Evolutionary conservation across 345 rosid genomes (phyloP).

Genomic region (Ceriops decandra): DNA sequence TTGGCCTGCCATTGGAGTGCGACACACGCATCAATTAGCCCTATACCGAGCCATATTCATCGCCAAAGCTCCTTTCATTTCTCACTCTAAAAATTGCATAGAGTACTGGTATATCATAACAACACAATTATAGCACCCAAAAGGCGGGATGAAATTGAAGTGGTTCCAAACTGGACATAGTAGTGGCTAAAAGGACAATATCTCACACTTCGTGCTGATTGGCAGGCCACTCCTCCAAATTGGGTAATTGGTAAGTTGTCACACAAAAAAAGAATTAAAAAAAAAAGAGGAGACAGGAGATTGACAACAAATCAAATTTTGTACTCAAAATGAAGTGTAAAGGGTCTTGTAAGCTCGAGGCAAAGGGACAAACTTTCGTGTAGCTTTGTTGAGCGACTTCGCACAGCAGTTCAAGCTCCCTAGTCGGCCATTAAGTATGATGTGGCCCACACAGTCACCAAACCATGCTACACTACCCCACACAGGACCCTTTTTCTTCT

Average conservation of each 20-base stretch:
- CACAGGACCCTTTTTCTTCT: neutral
- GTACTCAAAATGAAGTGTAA: neutral
- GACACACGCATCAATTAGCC: constrained; percentile 1
- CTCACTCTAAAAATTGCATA: neutral
- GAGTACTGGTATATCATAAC: neutral
- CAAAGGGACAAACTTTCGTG: constrained; percentile 23
- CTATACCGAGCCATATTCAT: neutral
- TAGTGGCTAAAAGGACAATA: neutral
- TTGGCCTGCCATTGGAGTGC: neutral
- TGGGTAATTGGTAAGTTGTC: neutral
- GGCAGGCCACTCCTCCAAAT: constrained; percentile 8
- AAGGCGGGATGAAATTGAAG: too few relatives aligned
- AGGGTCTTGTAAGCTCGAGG: neutral
- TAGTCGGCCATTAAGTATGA: constrained; percentile 23
- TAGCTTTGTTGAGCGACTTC: constrained; percentile 15
- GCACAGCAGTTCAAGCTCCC: constrained; percentile 9
- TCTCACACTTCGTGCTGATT: neutral
- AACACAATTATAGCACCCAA: neutral
- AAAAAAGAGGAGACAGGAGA: neutral
- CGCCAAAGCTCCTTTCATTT: neutral
- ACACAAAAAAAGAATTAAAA: neutral
- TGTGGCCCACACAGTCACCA: constrained; percentile 27
- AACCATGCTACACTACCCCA: constrained; percentile 9
- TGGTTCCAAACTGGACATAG: too few relatives aligned
- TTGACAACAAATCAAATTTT: neutral